Evolutionary conservation across 345 rosid species (phyloP).

Genomic region (Psidium guajava): DNA sequence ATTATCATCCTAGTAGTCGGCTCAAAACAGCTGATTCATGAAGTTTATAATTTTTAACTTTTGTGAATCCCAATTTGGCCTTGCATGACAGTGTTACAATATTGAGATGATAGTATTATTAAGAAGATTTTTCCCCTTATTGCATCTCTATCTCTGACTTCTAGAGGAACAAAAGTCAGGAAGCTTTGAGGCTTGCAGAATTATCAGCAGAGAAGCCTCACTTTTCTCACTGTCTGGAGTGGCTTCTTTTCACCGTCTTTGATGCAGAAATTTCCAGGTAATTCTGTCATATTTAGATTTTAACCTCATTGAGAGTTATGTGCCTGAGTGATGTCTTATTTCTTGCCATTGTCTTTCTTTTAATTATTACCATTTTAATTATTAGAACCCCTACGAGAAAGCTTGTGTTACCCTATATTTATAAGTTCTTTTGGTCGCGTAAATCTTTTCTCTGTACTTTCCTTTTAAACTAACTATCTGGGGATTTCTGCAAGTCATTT

Average conservation of each 20-base stretch:
- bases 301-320: neutral
- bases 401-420: neutral
- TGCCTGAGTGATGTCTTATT: neutral
- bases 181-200: conserved; percentile 71
- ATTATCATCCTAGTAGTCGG: neutral
- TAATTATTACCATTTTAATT: neutral
- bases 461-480: neutral
- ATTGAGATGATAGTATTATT: neutral
- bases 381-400: neutral
- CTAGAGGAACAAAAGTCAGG: conserved; percentile 87
- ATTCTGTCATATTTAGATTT: neutral
- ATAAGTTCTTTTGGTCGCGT: neutral
- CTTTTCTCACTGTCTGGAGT: conserved; percentile 91
- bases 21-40: neutral
- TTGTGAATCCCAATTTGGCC: neutral
- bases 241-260: conserved; percentile 98
- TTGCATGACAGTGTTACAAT: neutral
- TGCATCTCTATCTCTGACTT: conserved; percentile 6
- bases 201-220: conserved; percentile 95
- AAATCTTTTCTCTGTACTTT: neutral
- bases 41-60: neutral
- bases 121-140: neutral
- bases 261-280: conserved; percentile 97
- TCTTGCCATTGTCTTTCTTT: neutral
- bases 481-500: neutral